Evolutionary conservation across 345 rosid species (phyloP).

Genomic region (Camelina sativa): DNA sequence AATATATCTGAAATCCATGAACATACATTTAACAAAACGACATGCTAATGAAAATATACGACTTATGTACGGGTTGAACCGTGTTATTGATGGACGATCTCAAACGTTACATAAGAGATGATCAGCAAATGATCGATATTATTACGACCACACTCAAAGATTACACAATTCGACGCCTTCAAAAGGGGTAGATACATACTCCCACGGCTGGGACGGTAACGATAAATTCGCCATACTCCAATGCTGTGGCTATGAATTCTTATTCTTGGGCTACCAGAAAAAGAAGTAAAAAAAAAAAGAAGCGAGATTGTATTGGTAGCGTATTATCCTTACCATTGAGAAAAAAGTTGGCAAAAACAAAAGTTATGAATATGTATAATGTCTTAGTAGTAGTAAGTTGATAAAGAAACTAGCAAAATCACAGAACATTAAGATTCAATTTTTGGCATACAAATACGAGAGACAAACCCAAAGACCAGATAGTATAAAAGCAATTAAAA

Average conservation of each 20-base stretch:
- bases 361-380: constrained; percentile 14
- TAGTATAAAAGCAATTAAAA: constrained; percentile 1
- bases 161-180: too few species aligned
- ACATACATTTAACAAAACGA: too few species aligned
- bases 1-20: too few species aligned
- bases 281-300: background rate
- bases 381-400: constrained; percentile 16
- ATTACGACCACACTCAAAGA: too few species aligned
- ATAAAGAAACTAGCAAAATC: constrained; percentile 23
- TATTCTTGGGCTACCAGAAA: background rate
- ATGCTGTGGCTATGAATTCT: background rate
- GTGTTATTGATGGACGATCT: too few species aligned
- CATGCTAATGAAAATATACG: too few species aligned
- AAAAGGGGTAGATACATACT: too few species aligned
- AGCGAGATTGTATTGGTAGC: background rate
- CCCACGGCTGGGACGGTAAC: too few species aligned
- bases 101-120: too few species aligned
- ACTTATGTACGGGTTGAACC: too few species aligned
- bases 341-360: background rate
- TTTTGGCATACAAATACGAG: constrained; percentile 7
- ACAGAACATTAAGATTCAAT: background rate
- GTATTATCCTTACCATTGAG: background rate
- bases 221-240: too few species aligned
- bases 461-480: constrained; percentile 4
- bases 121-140: too few species aligned